Evolutionary conservation across 2,329 filamentous ascomycete genomes (phyloP).

Genomic region (Diaporthe amygdali): DNA sequence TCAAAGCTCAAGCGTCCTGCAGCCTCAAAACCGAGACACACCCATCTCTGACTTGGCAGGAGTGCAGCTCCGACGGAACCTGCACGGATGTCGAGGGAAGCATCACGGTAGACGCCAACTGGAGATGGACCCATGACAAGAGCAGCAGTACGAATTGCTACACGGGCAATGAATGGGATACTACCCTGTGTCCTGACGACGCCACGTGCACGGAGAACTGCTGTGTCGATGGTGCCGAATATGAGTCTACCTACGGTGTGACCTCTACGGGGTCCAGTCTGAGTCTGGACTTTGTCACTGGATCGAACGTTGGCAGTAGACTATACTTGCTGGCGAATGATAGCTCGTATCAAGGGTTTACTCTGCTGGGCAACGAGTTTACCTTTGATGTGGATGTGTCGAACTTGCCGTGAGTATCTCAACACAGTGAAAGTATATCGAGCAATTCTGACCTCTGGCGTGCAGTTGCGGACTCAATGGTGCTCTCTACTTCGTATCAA

Average conservation of each 20-base stretch:
- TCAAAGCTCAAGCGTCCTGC: neutral
- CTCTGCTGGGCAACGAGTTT: constrained; percentile 65
- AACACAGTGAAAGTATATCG: neutral
- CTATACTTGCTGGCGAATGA: constrained; percentile 37
- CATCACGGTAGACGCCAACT: constrained; percentile 53
- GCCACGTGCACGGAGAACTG: constrained; percentile 59
- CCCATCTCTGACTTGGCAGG: neutral
- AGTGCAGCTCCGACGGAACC: neutral
- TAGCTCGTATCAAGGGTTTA: constrained; percentile 51
- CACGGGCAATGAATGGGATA: constrained; percentile 53
- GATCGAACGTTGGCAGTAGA: constrained; percentile 39
- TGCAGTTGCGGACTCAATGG: constrained; percentile 65
- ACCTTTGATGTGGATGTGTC: constrained; percentile 71
- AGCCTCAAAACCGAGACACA: neutral
- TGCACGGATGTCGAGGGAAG: neutral
- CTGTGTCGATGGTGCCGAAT: constrained; percentile 60
- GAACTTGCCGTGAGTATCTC: constrained; percentile 57
- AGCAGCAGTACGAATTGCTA: constrained; percentile 55
- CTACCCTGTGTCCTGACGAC: constrained; percentile 51
- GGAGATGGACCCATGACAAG: constrained; percentile 60
- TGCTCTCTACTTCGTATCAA: constrained; percentile 55
- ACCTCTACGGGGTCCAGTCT: constrained; percentile 53
- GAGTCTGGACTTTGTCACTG: constrained; percentile 52
- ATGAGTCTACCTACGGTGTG: constrained; percentile 57
- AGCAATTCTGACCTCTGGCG: constrained; percentile 30